A percentile compares a stretch with the other conserved stretches of the same genome.
These are phyloP conservation scores for Microcyclospora tardicrescens DNA, from an alignment of 2,329 filamentous ascomycete species.

Conservation along the genomic window DNA sequence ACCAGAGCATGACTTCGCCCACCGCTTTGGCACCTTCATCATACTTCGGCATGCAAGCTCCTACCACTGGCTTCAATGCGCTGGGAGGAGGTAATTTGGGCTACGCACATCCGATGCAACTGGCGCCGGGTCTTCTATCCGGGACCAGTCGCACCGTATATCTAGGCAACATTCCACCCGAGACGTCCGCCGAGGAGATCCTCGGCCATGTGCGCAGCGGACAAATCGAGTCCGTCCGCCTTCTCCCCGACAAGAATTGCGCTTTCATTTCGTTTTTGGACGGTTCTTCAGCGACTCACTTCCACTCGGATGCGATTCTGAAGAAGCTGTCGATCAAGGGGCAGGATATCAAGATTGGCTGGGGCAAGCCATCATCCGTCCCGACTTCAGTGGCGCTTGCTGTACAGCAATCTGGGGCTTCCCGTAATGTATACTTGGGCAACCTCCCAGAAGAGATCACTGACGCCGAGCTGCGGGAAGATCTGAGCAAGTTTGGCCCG, in stretches of 20 bases:
- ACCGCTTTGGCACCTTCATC: conserved; percentile 71
- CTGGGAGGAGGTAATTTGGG: conserved; percentile 35
- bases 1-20: conserved; percentile 74
- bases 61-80: conserved; percentile 60
- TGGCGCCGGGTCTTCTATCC: conserved; percentile 62
- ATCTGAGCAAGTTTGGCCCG: conserved; percentile 87
- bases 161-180: conserved; percentile 93
- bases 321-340: conserved; percentile 98
- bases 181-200: conserved; percentile 94
- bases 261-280: conserved; percentile 99
- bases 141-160: conserved; percentile 95
- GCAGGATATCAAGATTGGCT: conserved; percentile 98
- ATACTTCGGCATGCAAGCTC: conserved; percentile 75
- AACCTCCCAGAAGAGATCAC: conserved; percentile 81
- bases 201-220: conserved; percentile 91
- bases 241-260: conserved; percentile 97
- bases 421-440: conserved; percentile 90
- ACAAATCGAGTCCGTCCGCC: conserved; percentile 95
- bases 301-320: conserved; percentile 98
- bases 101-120: conserved; percentile 39
- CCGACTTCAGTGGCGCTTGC: conserved; percentile 94
- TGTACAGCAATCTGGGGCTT: conserved; percentile 93
- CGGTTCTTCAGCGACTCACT: conserved; percentile 93
- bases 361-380: conserved; percentile 97
- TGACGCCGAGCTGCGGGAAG: conserved; percentile 87